phyloP scores from a whole-genome alignment of 371 early-diverging fungal species.

The Nematocida ausubeli region DNA sequence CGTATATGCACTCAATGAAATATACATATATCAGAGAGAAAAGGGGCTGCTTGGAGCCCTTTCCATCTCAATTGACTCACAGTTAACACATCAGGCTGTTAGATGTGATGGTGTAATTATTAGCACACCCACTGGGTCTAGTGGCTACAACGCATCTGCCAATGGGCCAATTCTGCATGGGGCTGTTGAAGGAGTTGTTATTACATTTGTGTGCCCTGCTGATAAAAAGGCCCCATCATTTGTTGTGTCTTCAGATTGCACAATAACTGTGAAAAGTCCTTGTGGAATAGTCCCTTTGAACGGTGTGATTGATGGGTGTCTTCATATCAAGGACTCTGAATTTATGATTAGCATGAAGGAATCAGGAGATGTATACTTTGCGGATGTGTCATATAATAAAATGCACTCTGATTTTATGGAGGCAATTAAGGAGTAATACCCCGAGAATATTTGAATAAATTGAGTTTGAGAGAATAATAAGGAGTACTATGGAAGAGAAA shows the following conservation, averaged over 20 bases:
- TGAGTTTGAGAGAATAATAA: background rate
- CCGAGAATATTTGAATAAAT: background rate
- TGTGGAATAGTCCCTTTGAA: background rate
- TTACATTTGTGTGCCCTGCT: slow-evolving; percentile 34
- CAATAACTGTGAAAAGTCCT: background rate
- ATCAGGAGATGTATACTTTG: slow-evolving; percentile 22
- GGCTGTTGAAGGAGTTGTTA: background rate
- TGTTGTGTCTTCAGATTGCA: background rate
- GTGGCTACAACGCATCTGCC: slow-evolving; percentile 62
- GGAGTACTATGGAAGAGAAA: slow-evolving; percentile 26
- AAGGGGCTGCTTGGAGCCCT: slow-evolving; percentile 46
- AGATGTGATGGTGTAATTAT: slow-evolving; percentile 62
- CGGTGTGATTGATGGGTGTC: slow-evolving; percentile 42
- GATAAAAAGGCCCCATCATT: slow-evolving; percentile 37
- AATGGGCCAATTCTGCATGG: slow-evolving; percentile 55
- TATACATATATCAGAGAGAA: slow-evolving; percentile 39
- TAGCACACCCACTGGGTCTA: slow-evolving; percentile 56
- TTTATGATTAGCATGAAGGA: background rate
- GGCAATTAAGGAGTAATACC: slow-evolving; percentile 15
- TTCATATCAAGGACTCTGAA: background rate
- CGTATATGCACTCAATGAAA: slow-evolving; percentile 56
- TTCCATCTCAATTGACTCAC: slow-evolving; percentile 27
- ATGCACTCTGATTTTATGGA: slow-evolving; percentile 12
- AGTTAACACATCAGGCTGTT: slow-evolving; percentile 8
- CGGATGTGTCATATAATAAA: background rate